Evolutionary conservation across 352 stramenopile species (phyloP).

Genomic region (Phytophthora europaea): DNA sequence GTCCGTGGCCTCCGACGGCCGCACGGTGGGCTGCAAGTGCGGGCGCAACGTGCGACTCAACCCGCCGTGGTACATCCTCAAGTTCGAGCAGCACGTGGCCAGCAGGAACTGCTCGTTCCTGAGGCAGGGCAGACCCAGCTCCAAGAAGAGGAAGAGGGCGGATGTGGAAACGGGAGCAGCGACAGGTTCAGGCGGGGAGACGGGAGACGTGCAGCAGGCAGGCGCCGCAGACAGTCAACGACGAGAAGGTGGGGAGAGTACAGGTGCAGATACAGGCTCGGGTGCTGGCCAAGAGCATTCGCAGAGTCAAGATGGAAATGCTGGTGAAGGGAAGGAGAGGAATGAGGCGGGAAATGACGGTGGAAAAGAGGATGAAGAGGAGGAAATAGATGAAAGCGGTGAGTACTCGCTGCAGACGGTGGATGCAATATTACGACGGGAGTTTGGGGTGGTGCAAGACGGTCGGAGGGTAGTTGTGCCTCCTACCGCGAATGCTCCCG

Average conservation of each 20-base stretch:
- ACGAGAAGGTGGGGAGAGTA: background rate
- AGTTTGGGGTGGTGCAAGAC: constrained; percentile 40
- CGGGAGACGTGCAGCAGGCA: constrained; percentile 1
- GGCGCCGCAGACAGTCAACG: background rate
- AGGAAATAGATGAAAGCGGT: background rate
- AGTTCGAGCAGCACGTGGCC: constrained; percentile 88
- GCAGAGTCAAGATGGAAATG: constrained; percentile 3
- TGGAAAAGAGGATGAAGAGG: constrained; percentile 4
- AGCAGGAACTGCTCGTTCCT: constrained; percentile 85
- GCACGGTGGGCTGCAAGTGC: constrained; percentile 74
- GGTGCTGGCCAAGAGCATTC: background rate
- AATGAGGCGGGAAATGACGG: background rate
- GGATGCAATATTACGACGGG: constrained; percentile 36
- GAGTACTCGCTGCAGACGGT: constrained; percentile 48
- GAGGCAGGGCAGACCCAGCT: constrained; percentile 35
- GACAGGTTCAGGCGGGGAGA: background rate
- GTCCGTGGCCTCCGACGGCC: constrained; percentile 58
- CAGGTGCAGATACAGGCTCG: background rate
- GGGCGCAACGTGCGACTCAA: constrained; percentile 78
- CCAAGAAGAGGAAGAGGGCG: constrained; percentile 29
- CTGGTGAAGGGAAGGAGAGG: background rate
- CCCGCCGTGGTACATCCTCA: constrained; percentile 88
- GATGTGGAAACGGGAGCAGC: background rate
- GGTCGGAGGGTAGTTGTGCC: constrained; percentile 22
- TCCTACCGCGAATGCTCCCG: constrained; percentile 8